These are phyloP conservation scores for Lentinula lateritia DNA, from an alignment of 768 basidiomycete species.

Conservation along the genomic window DNA sequence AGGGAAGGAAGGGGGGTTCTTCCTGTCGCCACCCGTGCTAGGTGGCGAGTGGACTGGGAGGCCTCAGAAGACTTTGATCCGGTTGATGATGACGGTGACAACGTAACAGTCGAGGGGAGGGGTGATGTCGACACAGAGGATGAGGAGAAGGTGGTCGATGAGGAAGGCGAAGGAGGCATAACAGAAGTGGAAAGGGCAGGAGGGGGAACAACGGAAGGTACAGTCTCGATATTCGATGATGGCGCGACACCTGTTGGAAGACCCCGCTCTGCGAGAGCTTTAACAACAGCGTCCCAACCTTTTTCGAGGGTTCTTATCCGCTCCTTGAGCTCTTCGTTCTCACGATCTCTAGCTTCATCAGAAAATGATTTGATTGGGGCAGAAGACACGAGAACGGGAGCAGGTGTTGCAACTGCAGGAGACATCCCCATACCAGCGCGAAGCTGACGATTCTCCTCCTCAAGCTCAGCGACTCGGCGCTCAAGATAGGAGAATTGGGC, in stretches of 20 bases:
- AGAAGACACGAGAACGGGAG: constrained; percentile 11
- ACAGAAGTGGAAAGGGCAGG: constrained; percentile 39
- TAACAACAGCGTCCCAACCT: constrained; percentile 78
- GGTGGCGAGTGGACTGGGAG: constrained; percentile 84
- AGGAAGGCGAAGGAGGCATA: constrained; percentile 31
- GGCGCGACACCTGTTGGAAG: constrained; percentile 42
- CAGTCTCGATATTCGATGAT: constrained; percentile 16
- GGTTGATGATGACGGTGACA: constrained; percentile 16
- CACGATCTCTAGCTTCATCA: constrained; percentile 39
- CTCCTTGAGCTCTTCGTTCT: constrained; percentile 73
- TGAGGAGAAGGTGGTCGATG: constrained; percentile 19
- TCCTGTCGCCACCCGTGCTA: constrained; percentile 93
- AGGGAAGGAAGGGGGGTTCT: constrained; percentile 59
- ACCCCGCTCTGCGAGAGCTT: constrained; percentile 66
- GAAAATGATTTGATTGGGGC: constrained; percentile 14
- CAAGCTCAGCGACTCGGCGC: constrained; percentile 62
- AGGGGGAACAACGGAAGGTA: constrained; percentile 16
- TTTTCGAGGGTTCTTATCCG: constrained; percentile 74
- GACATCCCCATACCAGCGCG: constrained; percentile 42
- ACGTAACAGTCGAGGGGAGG: constrained; percentile 2
- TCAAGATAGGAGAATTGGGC: constrained; percentile 72
- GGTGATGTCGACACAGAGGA: constrained; percentile 5
- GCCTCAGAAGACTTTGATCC: constrained; percentile 25
- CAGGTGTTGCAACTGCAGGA: constrained; percentile 18
- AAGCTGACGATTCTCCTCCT: constrained; percentile 78